phyloP scores from a whole-genome alignment of 2,329 filamentous ascomycete species.

The Cercospora beticola region DNA sequence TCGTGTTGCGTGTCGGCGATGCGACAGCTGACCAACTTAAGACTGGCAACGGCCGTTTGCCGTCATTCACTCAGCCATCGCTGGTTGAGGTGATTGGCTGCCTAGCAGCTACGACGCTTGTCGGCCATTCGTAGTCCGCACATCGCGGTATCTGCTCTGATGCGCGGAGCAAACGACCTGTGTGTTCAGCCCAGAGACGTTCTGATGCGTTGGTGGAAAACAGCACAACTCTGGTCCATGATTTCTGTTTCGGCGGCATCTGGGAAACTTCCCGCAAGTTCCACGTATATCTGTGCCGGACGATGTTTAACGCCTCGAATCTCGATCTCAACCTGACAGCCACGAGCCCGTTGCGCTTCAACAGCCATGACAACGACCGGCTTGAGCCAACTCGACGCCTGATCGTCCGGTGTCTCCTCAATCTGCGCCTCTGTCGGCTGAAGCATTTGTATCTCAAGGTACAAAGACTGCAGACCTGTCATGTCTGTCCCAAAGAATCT shows the following conservation, averaged over 20 bases:
- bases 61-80: not conserved
- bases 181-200: constrained; percentile 23
- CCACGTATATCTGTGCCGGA: constrained; percentile 24
- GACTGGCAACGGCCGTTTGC: not conserved
- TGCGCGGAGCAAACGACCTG: not conserved
- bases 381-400: constrained; percentile 32
- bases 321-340: constrained; percentile 33
- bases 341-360: constrained; percentile 28
- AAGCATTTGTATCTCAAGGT: constrained; percentile 32
- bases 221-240: constrained; percentile 25
- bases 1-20: not conserved
- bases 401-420: constrained; percentile 27
- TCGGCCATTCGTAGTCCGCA: not conserved
- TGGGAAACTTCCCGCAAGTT: constrained; percentile 10
- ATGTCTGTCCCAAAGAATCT: constrained; percentile 34
- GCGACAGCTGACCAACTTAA: not conserved
- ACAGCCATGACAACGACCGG: constrained; percentile 36
- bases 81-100: not conserved
- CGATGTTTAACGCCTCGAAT: constrained; percentile 31
- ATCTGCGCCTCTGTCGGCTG: constrained; percentile 35
- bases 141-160: not conserved
- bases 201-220: constrained; percentile 32
- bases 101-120: not conserved
- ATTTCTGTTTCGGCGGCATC: constrained; percentile 17
- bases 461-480: constrained; percentile 32